Conservation (phyloP, 2,329 filamentous ascomycete species). For the Colletotrichum tabaci region DNA sequence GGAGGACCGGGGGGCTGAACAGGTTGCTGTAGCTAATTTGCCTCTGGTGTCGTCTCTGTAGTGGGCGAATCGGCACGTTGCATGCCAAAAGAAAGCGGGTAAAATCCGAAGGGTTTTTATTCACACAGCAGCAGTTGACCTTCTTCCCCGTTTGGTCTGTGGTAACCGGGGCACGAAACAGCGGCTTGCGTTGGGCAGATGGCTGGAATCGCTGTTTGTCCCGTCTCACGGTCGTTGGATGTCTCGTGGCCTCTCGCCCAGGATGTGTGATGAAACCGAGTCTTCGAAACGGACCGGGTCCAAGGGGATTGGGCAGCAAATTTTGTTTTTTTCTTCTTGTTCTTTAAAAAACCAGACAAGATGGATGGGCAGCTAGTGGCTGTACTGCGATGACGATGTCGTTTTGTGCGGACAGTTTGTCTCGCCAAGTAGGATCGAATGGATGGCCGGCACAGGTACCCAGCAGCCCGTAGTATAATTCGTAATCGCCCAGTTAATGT, state of each 20-base stretch:
- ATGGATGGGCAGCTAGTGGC: conserved; percentile 9
- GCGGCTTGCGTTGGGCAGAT: conserved; percentile 32
- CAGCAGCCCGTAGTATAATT: conserved; percentile 12
- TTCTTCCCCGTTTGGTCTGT: conserved; percentile 23
- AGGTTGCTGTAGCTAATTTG: conserved; percentile 36
- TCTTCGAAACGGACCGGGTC: conserved; percentile 1
- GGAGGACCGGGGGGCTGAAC: conserved; percentile 16
- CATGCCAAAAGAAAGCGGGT: conserved; percentile 40
- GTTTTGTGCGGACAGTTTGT: conserved; percentile 6
- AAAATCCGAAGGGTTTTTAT: conserved; percentile 31
- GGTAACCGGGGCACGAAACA: conserved; percentile 18
- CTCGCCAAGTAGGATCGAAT: conserved; percentile 27
- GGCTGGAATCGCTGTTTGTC: conserved; percentile 36
- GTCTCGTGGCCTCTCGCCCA: conserved; percentile 41
- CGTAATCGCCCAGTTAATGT: conserved; percentile 33
- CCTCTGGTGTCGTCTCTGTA: conserved; percentile 16
- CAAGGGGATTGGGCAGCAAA: conserved; percentile 30
- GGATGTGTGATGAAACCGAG: conserved; percentile 19
- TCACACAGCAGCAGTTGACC: conserved; percentile 23
- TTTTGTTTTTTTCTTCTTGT: too few relatives aligned
- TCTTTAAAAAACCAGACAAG: background rate
- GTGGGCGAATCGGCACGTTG: conserved; percentile 27
- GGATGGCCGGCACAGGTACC: conserved; percentile 32
- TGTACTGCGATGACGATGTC: conserved; percentile 23
- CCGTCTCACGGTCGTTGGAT: conserved; percentile 38